Conservation (phyloP, 2,329 filamentous ascomycete species). For the Penicillium brevicompactum region DNA sequence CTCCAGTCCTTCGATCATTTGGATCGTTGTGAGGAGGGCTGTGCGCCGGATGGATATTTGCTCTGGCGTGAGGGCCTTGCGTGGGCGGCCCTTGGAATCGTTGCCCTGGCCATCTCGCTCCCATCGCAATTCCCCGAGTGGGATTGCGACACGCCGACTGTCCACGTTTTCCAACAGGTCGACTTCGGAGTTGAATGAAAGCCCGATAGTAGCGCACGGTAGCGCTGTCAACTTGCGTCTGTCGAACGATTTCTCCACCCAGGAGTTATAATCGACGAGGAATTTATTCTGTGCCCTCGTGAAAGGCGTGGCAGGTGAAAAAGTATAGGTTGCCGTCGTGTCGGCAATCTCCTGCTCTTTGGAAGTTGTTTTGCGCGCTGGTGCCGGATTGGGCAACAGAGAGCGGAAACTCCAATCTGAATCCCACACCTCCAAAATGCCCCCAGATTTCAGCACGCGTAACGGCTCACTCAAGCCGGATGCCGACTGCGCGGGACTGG, state of each 20-base stretch:
- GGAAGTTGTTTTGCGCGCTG: slow-evolving; percentile 57
- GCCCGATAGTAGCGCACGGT: slow-evolving; percentile 75
- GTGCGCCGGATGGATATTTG: slow-evolving; percentile 76
- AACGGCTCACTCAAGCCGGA: slow-evolving; percentile 71
- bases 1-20: slow-evolving; percentile 83
- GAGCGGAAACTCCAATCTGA: slow-evolving; percentile 82
- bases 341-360: slow-evolving; percentile 67
- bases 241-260: slow-evolving; percentile 77
- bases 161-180: slow-evolving; percentile 70
- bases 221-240: slow-evolving; percentile 68
- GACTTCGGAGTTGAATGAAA: slow-evolving; percentile 79
- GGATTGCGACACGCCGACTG: slow-evolving; percentile 80
- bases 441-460: slow-evolving; percentile 75
- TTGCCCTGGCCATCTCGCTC: slow-evolving; percentile 65
- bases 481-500: slow-evolving; percentile 57
- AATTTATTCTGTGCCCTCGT: slow-evolving; percentile 79
- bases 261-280: slow-evolving; percentile 79
- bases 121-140: slow-evolving; percentile 82
- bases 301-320: slow-evolving; percentile 81
- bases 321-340: slow-evolving; percentile 76
- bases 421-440: slow-evolving; percentile 86
- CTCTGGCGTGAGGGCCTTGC: slow-evolving; percentile 62
- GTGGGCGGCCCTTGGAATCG: slow-evolving; percentile 30
- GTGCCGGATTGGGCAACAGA: slow-evolving; percentile 74
- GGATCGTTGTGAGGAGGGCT: slow-evolving; percentile 77